phyloP scores from a whole-genome alignment of 139 green algal genomes.

The Auxenochlorella pyrenoidosa region DNA sequence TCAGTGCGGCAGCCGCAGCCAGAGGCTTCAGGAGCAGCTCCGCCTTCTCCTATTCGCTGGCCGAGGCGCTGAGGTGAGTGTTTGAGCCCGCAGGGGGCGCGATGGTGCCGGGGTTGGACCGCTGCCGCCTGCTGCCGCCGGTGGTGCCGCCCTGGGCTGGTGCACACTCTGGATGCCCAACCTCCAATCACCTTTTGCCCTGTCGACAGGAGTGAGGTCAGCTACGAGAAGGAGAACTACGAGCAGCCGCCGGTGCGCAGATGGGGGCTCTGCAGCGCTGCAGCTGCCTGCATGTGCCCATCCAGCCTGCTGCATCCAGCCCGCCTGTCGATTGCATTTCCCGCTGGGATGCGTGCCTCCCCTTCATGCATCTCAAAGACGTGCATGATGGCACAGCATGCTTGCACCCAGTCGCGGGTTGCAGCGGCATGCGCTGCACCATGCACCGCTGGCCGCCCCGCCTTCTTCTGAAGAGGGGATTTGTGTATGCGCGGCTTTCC shows the following conservation, averaged over 20 bases:
- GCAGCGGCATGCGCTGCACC: too few relatives aligned
- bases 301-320: background rate
- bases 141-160: background rate
- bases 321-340: too few relatives aligned
- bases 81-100: background rate
- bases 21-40: conserved; percentile 19
- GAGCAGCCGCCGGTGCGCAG: conserved; percentile 47
- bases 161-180: too few relatives aligned
- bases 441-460: too few relatives aligned
- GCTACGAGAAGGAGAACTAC: conserved; percentile 75
- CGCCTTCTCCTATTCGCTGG: background rate
- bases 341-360: too few relatives aligned
- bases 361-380: too few relatives aligned
- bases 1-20: background rate
- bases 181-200: conserved; percentile 49
- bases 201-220: conserved; percentile 57
- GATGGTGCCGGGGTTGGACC: too few relatives aligned
- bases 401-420: too few relatives aligned
- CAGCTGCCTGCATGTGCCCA: background rate
- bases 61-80: background rate
- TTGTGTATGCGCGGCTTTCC: too few relatives aligned
- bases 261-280: background rate
- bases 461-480: too few relatives aligned
- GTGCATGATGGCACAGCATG: too few relatives aligned
- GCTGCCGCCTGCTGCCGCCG: background rate